These are phyloP conservation scores for California macrophylla DNA, from an alignment of 441 rosid genomes.

Conservation along the genomic window DNA sequence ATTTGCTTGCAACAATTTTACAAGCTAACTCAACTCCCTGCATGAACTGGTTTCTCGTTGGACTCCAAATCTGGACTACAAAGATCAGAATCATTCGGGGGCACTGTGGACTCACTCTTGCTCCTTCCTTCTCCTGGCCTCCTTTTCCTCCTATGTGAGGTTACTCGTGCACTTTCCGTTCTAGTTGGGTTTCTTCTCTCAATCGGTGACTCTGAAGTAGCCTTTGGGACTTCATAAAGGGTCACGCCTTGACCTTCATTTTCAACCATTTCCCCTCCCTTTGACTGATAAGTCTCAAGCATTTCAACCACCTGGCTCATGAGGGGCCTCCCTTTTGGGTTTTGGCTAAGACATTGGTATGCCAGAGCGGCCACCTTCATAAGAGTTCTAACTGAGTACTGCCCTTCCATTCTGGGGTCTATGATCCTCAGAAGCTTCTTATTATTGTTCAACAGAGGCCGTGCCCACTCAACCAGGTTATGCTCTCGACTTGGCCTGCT, in stretches of 20 bases:
- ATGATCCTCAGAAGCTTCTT: slow-evolving; percentile 78
- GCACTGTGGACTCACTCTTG: slow-evolving; percentile 32
- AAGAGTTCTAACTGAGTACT: slow-evolving; percentile 48
- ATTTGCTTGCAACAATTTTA: slow-evolving; percentile 21
- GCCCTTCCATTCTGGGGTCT: slow-evolving; percentile 93
- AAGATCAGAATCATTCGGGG: slow-evolving; percentile 19
- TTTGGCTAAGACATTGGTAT: slow-evolving; percentile 87
- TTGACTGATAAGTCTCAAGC: slow-evolving; percentile 50
- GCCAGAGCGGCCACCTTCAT: slow-evolving; percentile 74
- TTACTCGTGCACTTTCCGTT: slow-evolving; percentile 16
- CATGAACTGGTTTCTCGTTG: slow-evolving; percentile 24
- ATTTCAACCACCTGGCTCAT: slow-evolving; percentile 83
- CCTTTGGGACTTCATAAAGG: slow-evolving; percentile 48
- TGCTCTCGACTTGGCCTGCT: slow-evolving; percentile 85
- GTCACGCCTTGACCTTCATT: slow-evolving; percentile 36
- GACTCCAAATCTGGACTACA: slow-evolving; percentile 15
- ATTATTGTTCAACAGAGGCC: slow-evolving; percentile 73
- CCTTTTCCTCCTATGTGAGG: slow-evolving; percentile 18
- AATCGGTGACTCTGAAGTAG: slow-evolving; percentile 7
- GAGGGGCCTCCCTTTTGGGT: slow-evolving; percentile 88
- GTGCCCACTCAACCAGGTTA: slow-evolving; percentile 94
- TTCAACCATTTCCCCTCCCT: slow-evolving; percentile 36
- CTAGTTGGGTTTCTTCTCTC: slow-evolving; percentile 16
- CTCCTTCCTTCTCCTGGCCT: slow-evolving; percentile 34
- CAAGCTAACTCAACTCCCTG: slow-evolving; percentile 20